Evolutionary conservation across 352 stramenopile genomes (phyloP).

Genomic region (Phytophthora lateralis): DNA sequence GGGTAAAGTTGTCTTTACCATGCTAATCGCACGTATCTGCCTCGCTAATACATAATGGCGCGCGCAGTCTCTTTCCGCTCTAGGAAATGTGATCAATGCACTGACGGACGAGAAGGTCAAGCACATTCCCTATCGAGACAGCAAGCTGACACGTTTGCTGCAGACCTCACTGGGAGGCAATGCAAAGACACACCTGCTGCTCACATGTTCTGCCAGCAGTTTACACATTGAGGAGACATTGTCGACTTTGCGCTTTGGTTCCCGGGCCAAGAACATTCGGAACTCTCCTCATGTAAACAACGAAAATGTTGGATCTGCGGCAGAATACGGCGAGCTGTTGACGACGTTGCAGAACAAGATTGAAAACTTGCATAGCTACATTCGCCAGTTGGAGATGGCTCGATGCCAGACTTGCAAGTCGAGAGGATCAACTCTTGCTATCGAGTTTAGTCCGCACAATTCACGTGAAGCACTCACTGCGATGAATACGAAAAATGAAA

Average conservation of each 20-base stretch:
- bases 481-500: not conserved
- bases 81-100: conserved; percentile 76
- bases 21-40: not conserved
- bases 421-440: not conserved
- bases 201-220: conserved; percentile 53
- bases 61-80: conserved; percentile 65
- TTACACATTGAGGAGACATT: conserved; percentile 72
- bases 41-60: not conserved
- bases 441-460: not conserved
- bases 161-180: conserved; percentile 89
- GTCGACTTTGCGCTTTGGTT: conserved; percentile 91
- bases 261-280: conserved; percentile 84
- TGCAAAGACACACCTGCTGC: conserved; percentile 86
- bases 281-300: conserved; percentile 80
- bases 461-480: not conserved
- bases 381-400: conserved; percentile 47
- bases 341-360: conserved; percentile 61
- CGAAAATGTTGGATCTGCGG: conserved; percentile 30
- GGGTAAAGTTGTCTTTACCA: conserved; percentile 24
- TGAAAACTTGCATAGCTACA: conserved; percentile 62
- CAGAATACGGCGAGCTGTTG: conserved; percentile 43
- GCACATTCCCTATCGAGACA: conserved; percentile 86
- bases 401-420: conserved; percentile 22
- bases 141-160: conserved; percentile 89
- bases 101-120: conserved; percentile 47